Evolutionary conservation across 1,139 yeast species (phyloP).

Genomic region (Zygoascus hellenicus): DNA sequence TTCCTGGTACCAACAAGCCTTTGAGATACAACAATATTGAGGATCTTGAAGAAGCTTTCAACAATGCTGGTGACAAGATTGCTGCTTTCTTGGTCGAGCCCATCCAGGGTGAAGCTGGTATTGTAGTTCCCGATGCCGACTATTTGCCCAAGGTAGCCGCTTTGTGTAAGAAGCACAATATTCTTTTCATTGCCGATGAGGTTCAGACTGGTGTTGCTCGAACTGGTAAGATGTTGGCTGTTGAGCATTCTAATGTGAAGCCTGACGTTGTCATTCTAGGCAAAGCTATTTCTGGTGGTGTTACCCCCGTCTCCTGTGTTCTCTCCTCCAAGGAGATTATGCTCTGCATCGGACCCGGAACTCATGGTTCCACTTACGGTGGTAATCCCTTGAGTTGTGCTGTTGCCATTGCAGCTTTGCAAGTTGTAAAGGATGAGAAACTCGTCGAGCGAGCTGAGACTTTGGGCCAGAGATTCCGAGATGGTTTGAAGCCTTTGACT

Average conservation of each 20-base stretch:
- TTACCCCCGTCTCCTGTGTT: conserved; percentile 86
- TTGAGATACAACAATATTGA: conserved; percentile 48
- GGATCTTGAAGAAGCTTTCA: conserved; percentile 79
- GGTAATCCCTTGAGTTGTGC: conserved; percentile 95
- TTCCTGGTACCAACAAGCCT: conserved; percentile 48
- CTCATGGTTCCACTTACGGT: conserved; percentile 97
- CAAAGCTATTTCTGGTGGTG: conserved; percentile 95
- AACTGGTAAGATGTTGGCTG: conserved; percentile 90
- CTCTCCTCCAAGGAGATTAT: conserved; percentile 82
- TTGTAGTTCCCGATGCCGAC: conserved; percentile 84
- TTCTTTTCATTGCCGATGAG: conserved; percentile 88
- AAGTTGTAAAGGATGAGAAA: conserved; percentile 83
- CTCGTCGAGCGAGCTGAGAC: conserved; percentile 71
- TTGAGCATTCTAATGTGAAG: conserved; percentile 76
- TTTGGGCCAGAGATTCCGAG: conserved; percentile 65
- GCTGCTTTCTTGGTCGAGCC: conserved; percentile 94
- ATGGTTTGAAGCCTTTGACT: conserved; percentile 60
- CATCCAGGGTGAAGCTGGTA: conserved; percentile 98
- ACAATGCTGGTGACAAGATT: conserved; percentile 79
- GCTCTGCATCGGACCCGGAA: conserved; percentile 89
- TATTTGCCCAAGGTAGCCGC: conserved; percentile 68
- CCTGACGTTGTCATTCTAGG: conserved; percentile 89
- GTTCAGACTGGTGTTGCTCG: conserved; percentile 97
- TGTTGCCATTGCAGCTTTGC: conserved; percentile 90
- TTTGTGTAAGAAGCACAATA: conserved; percentile 78